A percentile compares a stretch with the other conserved stretches of the same genome.
Conservation (phyloP, 169 alveolate genomes). For the Cystoisospora suis region DNA sequence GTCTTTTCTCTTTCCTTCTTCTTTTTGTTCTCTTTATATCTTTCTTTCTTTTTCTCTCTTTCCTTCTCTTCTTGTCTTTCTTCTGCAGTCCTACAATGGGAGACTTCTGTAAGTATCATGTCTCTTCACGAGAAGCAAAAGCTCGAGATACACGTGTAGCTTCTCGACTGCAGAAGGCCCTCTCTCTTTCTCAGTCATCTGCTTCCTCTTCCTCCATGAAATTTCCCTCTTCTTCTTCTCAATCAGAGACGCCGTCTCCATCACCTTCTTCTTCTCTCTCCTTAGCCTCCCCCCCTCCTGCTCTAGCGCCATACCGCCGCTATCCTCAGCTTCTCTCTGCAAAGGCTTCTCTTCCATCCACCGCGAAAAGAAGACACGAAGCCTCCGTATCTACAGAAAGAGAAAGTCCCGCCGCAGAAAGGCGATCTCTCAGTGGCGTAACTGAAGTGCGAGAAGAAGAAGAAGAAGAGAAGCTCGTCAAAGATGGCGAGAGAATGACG, state of each 20-base stretch:
- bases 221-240: background rate
- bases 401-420: background rate
- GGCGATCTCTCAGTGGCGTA: background rate
- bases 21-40: background rate
- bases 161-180: background rate
- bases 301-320: constrained; percentile 3
- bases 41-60: background rate
- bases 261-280: background rate
- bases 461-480: no score
- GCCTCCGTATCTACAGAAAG: no score
- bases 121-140: constrained; percentile 18
- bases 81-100: constrained; percentile 52
- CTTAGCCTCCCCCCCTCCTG: background rate
- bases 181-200: background rate
- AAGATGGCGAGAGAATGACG: no score
- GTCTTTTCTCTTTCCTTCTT: background rate
- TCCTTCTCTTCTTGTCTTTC: constrained; percentile 25
- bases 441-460: background rate
- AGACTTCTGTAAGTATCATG: constrained; percentile 50
- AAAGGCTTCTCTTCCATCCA: no score
- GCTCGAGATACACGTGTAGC: background rate
- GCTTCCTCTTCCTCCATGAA: background rate
- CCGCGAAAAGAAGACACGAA: no score
- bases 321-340: background rate
- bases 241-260: no score